Evolutionary conservation across 1,284 basidiomycete genomes (phyloP).

Genomic region (Violaceomyces palustris): DNA sequence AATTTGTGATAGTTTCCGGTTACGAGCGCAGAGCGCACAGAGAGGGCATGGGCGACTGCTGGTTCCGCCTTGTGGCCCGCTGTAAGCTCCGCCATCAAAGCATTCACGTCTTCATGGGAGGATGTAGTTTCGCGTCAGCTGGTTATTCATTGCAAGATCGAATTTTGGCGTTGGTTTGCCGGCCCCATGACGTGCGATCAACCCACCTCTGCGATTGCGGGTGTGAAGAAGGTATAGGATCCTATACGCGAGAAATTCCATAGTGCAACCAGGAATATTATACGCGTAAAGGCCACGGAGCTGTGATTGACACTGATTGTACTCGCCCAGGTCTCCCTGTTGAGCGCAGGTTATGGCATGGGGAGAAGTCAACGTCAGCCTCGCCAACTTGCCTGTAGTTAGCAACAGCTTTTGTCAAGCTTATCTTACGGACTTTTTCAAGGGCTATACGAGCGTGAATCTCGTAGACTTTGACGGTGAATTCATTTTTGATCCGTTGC

Average conservation of each 20-base stretch:
- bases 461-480: conserved; percentile 95
- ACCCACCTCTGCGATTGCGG: conserved; percentile 81
- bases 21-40: conserved; percentile 78
- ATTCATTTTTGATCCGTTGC: conserved; percentile 98
- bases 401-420: no score
- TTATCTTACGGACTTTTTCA: conserved; percentile 80
- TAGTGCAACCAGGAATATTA: conserved; percentile 79
- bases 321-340: conserved; percentile 97
- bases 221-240: conserved; percentile 94
- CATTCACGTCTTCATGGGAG: conserved; percentile 74
- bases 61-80: conserved; percentile 73
- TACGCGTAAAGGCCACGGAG: conserved; percentile 85
- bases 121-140: no score
- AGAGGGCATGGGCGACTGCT: conserved; percentile 81
- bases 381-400: no score
- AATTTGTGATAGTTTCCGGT: conserved; percentile 91
- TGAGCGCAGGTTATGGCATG: no score
- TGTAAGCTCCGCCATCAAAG: conserved; percentile 91
- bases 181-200: no score
- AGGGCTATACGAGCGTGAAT: conserved; percentile 95
- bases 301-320: conserved; percentile 94
- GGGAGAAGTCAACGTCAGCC: not conserved
- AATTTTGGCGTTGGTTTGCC: no score
- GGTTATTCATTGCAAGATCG: no score
- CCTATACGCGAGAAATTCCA: conserved; percentile 95